Conservation (phyloP, 2,329 filamentous ascomycete species). For the Colletotrichum salicis region DNA sequence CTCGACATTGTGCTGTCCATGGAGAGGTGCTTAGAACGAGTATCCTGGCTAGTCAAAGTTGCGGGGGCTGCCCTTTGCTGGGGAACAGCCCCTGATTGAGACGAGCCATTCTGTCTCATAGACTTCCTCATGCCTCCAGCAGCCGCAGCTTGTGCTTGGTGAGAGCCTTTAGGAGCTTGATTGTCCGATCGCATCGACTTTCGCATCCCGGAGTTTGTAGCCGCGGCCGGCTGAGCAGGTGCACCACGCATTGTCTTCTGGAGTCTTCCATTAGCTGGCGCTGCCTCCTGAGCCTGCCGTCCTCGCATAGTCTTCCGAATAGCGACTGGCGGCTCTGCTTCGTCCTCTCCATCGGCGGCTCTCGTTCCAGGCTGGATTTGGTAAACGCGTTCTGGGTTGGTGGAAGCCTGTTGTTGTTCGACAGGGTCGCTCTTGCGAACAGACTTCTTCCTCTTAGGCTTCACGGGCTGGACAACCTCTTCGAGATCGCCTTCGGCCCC, state of each 20-base stretch:
- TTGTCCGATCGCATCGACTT: conserved; percentile 38
- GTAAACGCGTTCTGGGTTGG: conserved; percentile 46
- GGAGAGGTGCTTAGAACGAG: conserved; percentile 12
- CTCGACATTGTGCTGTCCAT: conserved; percentile 31
- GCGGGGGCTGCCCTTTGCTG: not conserved
- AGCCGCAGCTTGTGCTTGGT: not conserved
- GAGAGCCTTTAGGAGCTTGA: not conserved
- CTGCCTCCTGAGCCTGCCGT: conserved; percentile 21
- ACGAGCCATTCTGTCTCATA: conserved; percentile 35
- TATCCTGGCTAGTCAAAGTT: not conserved
- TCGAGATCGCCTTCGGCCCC: conserved; percentile 59
- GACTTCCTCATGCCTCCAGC: conserved; percentile 44
- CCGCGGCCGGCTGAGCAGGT: conserved; percentile 34
- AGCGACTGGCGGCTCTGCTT: not conserved
- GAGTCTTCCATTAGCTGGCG: conserved; percentile 45
- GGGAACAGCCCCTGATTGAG: not conserved
- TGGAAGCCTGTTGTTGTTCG: conserved; percentile 21
- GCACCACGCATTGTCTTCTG: conserved; percentile 59
- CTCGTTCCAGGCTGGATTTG: conserved; percentile 51
- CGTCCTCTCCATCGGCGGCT: conserved; percentile 14
- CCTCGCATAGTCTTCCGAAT: conserved; percentile 25
- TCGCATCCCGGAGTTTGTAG: conserved; percentile 39
- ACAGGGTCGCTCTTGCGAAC: conserved; percentile 35
- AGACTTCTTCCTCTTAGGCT: conserved; percentile 49
- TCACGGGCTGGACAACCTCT: conserved; percentile 43